phyloP scores from a whole-genome alignment of 75 land plant genomes.

The Larix kaempferi region DNA sequence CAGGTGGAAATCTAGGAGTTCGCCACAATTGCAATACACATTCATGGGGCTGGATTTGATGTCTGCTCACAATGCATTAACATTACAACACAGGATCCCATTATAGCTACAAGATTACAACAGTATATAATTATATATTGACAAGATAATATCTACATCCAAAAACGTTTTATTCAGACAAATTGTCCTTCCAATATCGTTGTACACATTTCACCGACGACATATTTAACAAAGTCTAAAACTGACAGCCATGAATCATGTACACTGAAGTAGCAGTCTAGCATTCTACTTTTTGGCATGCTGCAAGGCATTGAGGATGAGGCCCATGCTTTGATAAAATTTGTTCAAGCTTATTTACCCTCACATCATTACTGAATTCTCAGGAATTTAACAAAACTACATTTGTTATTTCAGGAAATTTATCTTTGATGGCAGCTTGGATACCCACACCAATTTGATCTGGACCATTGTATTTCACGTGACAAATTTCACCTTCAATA shows the following conservation, averaged over 20 bases:
- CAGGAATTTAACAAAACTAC: slow-evolving; percentile 37
- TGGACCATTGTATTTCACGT: slow-evolving; percentile 77
- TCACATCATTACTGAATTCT: neutral
- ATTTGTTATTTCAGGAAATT: slow-evolving; percentile 78
- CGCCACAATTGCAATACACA: too few relatives aligned
- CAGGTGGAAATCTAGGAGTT: too few relatives aligned
- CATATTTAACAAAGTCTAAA: neutral
- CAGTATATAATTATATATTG: too few relatives aligned
- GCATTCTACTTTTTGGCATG: neutral
- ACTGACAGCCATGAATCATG: neutral
- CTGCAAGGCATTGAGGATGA: neutral
- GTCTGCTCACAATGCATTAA: too few relatives aligned
- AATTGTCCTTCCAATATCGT: too few relatives aligned
- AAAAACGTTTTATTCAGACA: too few relatives aligned
- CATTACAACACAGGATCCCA: too few relatives aligned
- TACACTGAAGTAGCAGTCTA: neutral
- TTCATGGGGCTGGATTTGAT: too few relatives aligned
- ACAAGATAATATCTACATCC: too few relatives aligned
- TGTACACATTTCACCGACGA: neutral
- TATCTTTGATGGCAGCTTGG: slow-evolving; percentile 96
- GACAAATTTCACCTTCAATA: slow-evolving; percentile 66
- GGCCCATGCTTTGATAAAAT: neutral
- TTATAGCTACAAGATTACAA: too few relatives aligned
- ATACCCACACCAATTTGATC: slow-evolving; percentile 91
- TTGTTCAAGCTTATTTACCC: neutral